Conservation (phyloP, 805 yeast species). For the Metschnikowia matae region DNA sequence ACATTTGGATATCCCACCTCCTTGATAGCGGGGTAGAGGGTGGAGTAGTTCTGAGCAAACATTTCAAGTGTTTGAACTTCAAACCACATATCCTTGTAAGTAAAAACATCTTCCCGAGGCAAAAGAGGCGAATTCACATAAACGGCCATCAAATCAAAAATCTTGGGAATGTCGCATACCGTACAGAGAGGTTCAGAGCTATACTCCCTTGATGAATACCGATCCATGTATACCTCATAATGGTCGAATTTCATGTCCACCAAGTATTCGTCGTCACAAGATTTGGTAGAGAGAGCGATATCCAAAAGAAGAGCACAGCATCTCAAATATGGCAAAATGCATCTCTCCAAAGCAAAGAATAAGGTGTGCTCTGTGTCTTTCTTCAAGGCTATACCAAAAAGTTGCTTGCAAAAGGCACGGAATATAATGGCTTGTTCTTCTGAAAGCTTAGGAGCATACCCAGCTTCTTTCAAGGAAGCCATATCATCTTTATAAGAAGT, state of each 20-base stretch:
- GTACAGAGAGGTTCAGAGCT: constrained; percentile 24
- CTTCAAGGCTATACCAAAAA: not conserved
- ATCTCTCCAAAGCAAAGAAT: constrained; percentile 12
- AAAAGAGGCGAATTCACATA: not conserved
- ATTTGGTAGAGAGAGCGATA: constrained; percentile 25
- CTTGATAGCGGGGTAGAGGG: not conserved
- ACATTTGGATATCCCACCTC: constrained; percentile 50
- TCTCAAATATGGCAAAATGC: constrained; percentile 30
- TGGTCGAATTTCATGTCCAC: constrained; percentile 17
- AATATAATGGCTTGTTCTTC: constrained; percentile 23
- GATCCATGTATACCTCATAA: constrained; percentile 16
- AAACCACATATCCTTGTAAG: constrained; percentile 1
- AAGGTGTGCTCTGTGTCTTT: constrained; percentile 2
- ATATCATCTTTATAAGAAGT: not conserved
- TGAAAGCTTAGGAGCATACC: not conserved
- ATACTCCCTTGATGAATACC: constrained; percentile 15
- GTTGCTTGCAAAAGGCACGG: constrained; percentile 2
- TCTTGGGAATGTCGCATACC: constrained; percentile 22
- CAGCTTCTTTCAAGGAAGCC: too few species aligned
- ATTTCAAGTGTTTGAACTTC: constrained; percentile 1
- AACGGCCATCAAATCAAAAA: not conserved
- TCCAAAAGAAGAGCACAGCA: constrained; percentile 32
- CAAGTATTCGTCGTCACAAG: constrained; percentile 23
- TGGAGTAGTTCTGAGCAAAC: constrained; percentile 1
- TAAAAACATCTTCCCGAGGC: not conserved